Base-by-base conservation (phyloP, 805 yeast genomes). In the Ogataea pini region DNA sequence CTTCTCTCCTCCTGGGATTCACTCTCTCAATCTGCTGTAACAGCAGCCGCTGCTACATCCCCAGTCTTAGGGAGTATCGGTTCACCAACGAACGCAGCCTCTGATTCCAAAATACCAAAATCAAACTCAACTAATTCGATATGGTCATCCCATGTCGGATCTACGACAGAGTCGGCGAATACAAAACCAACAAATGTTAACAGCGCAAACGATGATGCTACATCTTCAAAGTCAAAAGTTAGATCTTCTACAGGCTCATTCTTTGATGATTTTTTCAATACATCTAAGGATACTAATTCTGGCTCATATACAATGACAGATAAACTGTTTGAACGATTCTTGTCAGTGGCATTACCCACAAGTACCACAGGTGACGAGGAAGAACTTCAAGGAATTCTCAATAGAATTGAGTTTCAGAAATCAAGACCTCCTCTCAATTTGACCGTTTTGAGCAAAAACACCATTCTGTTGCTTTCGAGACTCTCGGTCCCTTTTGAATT, bases 301-400 rank as follows among this genome's bases (percentile, higher is more conserved):
- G 44, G 45, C 12, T 31, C 55, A 3, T 37, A 54, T 2, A 42
- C 58, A 10, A 60, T 86, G 60, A 75, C 87, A 0, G 96, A 89
- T 56, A 83, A 83, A 47, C 65, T 89, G 46, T 77, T 89, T 55
- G 96, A 89, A 58, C 78, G 82, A 59, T 70, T 88, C 42, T 68
- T 89, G 7, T 72, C 82, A 18, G 80, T 87, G 83, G 85, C 90
- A 1, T 70, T 88, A 20, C 94, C 95, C 0, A 75, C 86, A 0
- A 69, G 80, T 0, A 72, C 80, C 2, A 76, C 77, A 17, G 73
- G 73, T 18, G 73, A 73, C 16, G 69, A 65, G 14, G 60, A 63
- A 29, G 64, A 66, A 40, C 44, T 63, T 19, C 56, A 58, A 6
- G 56, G 72, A 3, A 64, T 84, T 18, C 72, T 77, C 40, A 74